Conservation (phyloP, 2,329 filamentous ascomycete species). For the Arachnopeziza araneosa region DNA sequence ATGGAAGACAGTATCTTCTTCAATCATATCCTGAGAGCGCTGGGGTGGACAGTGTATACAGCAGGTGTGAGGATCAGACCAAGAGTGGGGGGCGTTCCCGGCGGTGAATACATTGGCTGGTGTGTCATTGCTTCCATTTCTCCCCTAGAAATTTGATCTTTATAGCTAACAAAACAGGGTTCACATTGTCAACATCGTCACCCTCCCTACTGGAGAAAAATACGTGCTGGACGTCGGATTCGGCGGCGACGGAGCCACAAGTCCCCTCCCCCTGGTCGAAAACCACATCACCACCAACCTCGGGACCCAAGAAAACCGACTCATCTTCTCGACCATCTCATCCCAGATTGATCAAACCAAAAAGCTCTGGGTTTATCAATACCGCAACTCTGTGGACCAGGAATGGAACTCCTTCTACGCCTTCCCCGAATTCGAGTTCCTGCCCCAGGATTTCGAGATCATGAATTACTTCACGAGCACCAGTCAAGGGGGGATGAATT, state of each 20-base stretch:
- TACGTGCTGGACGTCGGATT: slow-evolving; percentile 60
- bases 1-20: slow-evolving; percentile 54
- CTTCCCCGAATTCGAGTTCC: slow-evolving; percentile 61
- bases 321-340: slow-evolving; percentile 45
- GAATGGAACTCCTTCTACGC: slow-evolving; percentile 58
- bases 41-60: slow-evolving; percentile 51
- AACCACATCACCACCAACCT: slow-evolving; percentile 32
- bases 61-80: slow-evolving; percentile 37
- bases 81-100: slow-evolving; percentile 20
- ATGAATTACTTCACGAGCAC: slow-evolving; percentile 53
- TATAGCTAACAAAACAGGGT: slow-evolving; percentile 30
- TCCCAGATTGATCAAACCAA: slow-evolving; percentile 37
- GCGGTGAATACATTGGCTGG: slow-evolving; percentile 25
- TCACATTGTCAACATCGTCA: slow-evolving; percentile 59
- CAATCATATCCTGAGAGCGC: slow-evolving; percentile 42
- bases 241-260: slow-evolving; percentile 54
- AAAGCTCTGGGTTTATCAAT: slow-evolving; percentile 60
- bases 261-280: slow-evolving; percentile 46
- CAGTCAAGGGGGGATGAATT: slow-evolving; percentile 50
- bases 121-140: too few species aligned
- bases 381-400: slow-evolving; percentile 41
- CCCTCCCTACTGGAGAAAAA: slow-evolving; percentile 38
- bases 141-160: background rate
- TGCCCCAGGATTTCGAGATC: slow-evolving; percentile 53
- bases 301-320: slow-evolving; percentile 50